A percentile compares a stretch with the other conserved stretches of the same genome.
These are phyloP conservation scores for Stachybotrys chartarum DNA, from an alignment of 2,329 filamentous ascomycete species.

Conservation along the genomic window DNA sequence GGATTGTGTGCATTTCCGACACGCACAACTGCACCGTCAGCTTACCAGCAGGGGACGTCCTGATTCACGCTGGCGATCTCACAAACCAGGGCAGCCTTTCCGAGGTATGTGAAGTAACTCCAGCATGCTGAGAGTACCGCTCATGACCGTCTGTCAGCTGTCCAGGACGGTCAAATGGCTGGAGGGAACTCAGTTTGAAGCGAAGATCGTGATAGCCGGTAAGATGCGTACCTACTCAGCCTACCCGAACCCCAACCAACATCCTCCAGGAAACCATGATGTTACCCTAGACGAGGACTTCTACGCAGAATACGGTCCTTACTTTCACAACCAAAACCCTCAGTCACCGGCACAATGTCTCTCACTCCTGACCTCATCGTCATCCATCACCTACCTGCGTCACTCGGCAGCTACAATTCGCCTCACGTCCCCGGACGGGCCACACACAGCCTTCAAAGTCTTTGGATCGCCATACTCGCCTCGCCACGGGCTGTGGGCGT, in stretches of 20 bases:
- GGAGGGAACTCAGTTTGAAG: conserved; percentile 58
- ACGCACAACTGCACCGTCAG: conserved; percentile 62
- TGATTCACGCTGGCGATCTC: conserved; percentile 71
- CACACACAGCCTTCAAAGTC: conserved; percentile 53
- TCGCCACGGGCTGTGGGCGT: conserved; percentile 53
- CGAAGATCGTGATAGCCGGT: conserved; percentile 66
- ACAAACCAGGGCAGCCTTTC: conserved; percentile 62
- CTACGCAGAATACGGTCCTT: conserved; percentile 42
- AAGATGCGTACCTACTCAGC: conserved; percentile 7
- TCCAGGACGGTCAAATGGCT: conserved; percentile 60
- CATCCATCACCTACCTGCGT: conserved; percentile 56
- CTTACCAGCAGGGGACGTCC: conserved; percentile 63
- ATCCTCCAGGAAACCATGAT: conserved; percentile 63
- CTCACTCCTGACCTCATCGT: conserved; percentile 43
- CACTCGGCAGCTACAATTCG: conserved; percentile 48
- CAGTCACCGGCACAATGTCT: conserved; percentile 49
- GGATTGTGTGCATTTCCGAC: conserved; percentile 70
- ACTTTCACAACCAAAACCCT: conserved; percentile 48
- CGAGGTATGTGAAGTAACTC: conserved; percentile 30
- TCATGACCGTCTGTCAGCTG: conserved; percentile 28
- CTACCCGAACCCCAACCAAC: neutral
- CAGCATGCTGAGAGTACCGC: no score
- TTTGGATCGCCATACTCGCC: conserved; percentile 68
- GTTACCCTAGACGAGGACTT: conserved; percentile 61
- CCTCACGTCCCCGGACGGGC: conserved; percentile 46